phyloP scores from a whole-genome alignment of 2,329 filamentous ascomycete species.

The Monilinia laxa region DNA sequence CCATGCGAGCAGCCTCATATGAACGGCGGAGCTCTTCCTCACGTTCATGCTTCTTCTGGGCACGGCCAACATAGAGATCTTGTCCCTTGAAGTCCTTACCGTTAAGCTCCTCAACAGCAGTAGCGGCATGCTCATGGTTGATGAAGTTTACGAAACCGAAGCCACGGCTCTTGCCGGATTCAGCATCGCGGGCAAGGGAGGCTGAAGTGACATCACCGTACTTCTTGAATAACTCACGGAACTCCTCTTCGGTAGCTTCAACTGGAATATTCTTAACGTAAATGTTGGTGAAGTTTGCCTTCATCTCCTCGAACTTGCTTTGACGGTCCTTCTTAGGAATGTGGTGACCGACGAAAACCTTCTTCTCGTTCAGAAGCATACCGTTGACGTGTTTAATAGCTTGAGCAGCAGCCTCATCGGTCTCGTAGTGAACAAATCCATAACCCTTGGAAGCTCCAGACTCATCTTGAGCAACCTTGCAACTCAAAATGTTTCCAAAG shows the following conservation, averaged over 20 bases:
- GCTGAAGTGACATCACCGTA: slow-evolving; percentile 95
- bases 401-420: slow-evolving; percentile 91
- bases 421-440: slow-evolving; percentile 99
- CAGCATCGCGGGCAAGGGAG: slow-evolving; percentile 82
- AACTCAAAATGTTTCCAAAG: slow-evolving; percentile 98
- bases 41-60: slow-evolving; percentile 99
- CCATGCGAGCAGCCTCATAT: slow-evolving; percentile 93
- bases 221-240: slow-evolving; percentile 88
- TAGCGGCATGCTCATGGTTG: slow-evolving; percentile 80
- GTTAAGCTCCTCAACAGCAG: slow-evolving; percentile 89
- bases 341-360: slow-evolving; percentile 98
- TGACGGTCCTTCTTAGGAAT: slow-evolving; percentile 99
- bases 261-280: slow-evolving; percentile 97
- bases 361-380: slow-evolving; percentile 99
- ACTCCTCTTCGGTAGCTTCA: slow-evolving; percentile 88
- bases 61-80: slow-evolving; percentile 95
- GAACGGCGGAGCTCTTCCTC: slow-evolving; percentile 99
- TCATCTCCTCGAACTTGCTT: slow-evolving; percentile 99
- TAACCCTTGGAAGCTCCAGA: slow-evolving; percentile 96
- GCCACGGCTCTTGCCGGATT: slow-evolving; percentile 85
- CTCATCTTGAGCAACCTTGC: slow-evolving; percentile 99
- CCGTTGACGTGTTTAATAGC: slow-evolving; percentile 99
- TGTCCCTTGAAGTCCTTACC: slow-evolving; percentile 89
- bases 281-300: slow-evolving; percentile 99
- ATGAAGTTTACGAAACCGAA: slow-evolving; percentile 97